Percentiles rank a stretch among this genome's conserved stretches.
Conservation (phyloP, 495 filamentous ascomycete species). For the Lentithecium fluviatile region DNA sequence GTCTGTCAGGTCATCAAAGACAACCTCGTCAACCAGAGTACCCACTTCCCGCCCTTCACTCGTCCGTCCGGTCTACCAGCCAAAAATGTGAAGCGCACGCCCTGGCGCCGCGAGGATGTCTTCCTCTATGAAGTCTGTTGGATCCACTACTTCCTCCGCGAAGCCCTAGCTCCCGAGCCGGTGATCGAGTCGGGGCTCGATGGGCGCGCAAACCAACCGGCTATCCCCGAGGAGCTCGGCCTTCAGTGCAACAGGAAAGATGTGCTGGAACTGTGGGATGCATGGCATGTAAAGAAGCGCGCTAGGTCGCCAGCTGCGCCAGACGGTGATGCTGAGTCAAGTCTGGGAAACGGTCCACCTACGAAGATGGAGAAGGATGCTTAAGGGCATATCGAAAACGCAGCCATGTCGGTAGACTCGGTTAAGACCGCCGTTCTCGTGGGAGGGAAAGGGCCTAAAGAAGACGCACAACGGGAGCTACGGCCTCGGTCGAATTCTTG, state of each 20-base stretch:
- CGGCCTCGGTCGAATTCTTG: no score
- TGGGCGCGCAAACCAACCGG: constrained; percentile 5
- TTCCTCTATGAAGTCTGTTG: constrained; percentile 26
- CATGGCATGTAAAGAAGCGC: constrained; percentile 23
- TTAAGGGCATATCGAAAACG: no score
- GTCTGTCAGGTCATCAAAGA: constrained; percentile 12
- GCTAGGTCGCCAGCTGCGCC: neutral
- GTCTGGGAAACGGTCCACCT: no score
- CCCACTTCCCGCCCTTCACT: neutral
- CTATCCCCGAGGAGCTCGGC: constrained; percentile 7
- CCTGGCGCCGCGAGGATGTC: constrained; percentile 30
- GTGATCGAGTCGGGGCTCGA: constrained; percentile 22
- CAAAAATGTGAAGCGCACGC: constrained; percentile 12
- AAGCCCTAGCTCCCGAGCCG: constrained; percentile 6
- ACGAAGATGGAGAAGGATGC: neutral
- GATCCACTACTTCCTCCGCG: constrained; percentile 24
- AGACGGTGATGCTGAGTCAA: neutral
- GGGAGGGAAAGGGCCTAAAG: no score
- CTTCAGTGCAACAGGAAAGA: neutral
- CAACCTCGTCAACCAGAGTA: constrained; percentile 6
- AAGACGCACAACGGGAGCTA: no score
- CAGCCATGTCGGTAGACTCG: no score
- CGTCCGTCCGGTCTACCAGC: neutral
- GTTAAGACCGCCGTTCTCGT: no score
- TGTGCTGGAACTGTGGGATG: constrained; percentile 20